Conservation (phyloP, 1,139 yeast species). For the Nadsonia starkeyi-henricii region DNA sequence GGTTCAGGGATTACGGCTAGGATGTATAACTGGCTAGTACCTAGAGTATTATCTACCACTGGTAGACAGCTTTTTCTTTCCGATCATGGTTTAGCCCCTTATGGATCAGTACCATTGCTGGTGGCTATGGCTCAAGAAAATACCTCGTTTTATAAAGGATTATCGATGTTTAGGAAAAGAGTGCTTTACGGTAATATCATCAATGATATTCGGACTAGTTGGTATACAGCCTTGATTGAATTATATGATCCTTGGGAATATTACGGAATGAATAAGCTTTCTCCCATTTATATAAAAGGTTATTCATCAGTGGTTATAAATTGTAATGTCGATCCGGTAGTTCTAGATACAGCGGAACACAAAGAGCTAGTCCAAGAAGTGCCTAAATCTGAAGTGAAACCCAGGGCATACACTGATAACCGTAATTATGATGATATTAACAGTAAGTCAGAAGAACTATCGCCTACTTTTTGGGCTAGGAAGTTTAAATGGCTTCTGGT, state of each 20-base stretch:
- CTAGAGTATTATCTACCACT: slow-evolving; percentile 51
- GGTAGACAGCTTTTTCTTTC: slow-evolving; percentile 60
- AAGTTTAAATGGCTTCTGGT: background rate
- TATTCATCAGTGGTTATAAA: slow-evolving; percentile 38
- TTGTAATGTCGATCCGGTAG: slow-evolving; percentile 7
- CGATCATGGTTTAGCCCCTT: slow-evolving; percentile 26
- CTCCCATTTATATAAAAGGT: slow-evolving; percentile 36
- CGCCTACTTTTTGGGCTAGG: background rate
- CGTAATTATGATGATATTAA: background rate
- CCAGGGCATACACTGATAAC: too few species aligned
- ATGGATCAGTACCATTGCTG: slow-evolving; percentile 34
- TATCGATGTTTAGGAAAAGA: slow-evolving; percentile 36
- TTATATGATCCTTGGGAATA: slow-evolving; percentile 42
- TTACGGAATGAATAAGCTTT: slow-evolving; percentile 27
- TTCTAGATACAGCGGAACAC: background rate
- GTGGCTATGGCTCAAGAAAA: slow-evolving; percentile 49
- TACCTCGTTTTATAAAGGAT: slow-evolving; percentile 46
- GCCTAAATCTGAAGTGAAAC: too few species aligned
- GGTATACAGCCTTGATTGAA: slow-evolving; percentile 70
- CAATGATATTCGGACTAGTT: slow-evolving; percentile 66
- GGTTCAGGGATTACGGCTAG: slow-evolving; percentile 33
- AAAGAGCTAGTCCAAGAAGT: slow-evolving; percentile 1
- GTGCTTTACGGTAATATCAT: slow-evolving; percentile 60
- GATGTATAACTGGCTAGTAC: slow-evolving; percentile 46
- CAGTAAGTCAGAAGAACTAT: background rate